Percentiles rank a stretch among this genome's conserved stretches.
phyloP scores from a whole-genome alignment of 75 land plant species.

The Selaginella tamariscina region DNA sequence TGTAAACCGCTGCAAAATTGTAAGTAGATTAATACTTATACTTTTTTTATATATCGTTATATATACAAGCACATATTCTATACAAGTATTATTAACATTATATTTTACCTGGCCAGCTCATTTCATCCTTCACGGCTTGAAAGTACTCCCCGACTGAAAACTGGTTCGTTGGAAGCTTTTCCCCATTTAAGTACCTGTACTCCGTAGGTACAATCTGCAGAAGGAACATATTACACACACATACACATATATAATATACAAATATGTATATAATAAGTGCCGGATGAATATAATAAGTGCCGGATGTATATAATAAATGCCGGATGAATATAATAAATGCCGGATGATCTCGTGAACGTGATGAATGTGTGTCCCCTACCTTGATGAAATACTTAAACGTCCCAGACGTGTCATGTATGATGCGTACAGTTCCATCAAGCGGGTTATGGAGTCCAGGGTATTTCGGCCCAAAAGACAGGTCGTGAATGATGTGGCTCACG shows the following conservation, averaged over 20 bases:
- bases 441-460: conserved; percentile 98
- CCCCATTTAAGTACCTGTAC: conserved; percentile 68
- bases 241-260: no score
- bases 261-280: no score
- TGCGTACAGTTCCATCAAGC: conserved; percentile 71
- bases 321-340: no score
- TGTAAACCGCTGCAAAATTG: conserved; percentile 75
- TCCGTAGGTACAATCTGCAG: conserved; percentile 93
- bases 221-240: no score
- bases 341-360: no score
- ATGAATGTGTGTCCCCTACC: no score
- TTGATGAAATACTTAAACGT: conserved; percentile 95
- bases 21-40: background rate
- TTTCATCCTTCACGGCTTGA: conserved; percentile 43
- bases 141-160: conserved; percentile 95
- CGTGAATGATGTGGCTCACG: conserved; percentile 91
- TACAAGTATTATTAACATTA: background rate
- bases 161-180: conserved; percentile 83
- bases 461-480: conserved; percentile 91
- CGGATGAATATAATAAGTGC: no score
- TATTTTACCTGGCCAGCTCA: conserved; percentile 75
- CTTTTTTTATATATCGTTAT: background rate
- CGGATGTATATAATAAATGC: no score
- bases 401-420: conserved; percentile 78
- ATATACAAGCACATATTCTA: background rate